Base-by-base conservation (phyloP, 495 filamentous ascomycete species). In the Penicillium egyptiacum region DNA sequence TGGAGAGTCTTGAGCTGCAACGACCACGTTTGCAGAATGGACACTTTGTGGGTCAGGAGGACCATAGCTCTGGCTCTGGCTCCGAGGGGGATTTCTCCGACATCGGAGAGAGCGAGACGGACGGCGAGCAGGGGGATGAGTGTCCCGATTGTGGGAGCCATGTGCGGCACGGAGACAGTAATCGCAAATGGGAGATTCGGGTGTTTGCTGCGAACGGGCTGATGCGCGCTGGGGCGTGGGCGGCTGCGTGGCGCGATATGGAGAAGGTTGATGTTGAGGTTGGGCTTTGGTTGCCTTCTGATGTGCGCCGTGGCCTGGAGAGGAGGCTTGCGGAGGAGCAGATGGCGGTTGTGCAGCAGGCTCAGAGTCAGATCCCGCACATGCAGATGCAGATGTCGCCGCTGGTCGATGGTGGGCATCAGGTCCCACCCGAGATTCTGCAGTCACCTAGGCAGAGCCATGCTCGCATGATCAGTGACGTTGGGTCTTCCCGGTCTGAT, bases 261-360 rank as follows among this genome's bases (percentile, higher is more conserved):
- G 94, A 98, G 71, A 82, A 92, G 30, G 90, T 98, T 8, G 94
- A 98, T 71, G 88, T 95, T 1, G 94, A 98, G 67, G 83, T 98
- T 58, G 85, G 87, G 54, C 86, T 91, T 4, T 86, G 83, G 77
- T 71, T 87, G 26, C 82, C 84, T 1, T 79, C 80, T 6, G 79
- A 81, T 39, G 53, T 85, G 22, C 65, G 76, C 26, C 61, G 72
- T 5, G 70, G 75, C 31, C 63, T 85, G 51, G 77, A 81, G 61
- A 78, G 73, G 41, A 64, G 65, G 39, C 58, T 77, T 37, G 37
- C 52, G 3, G 71, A 76, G 22, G 65, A 69, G 26, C 56, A 53
- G 16, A 46, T 39, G 33, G 46, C 55, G 28, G 54, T 61, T 5
- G 33, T 53, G 4, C 56, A 62, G 5, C 49, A 33, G 26, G 45